Base-by-base conservation (phyloP, 2,329 filamentous ascomycete species). In the Penicillium frequentans region DNA sequence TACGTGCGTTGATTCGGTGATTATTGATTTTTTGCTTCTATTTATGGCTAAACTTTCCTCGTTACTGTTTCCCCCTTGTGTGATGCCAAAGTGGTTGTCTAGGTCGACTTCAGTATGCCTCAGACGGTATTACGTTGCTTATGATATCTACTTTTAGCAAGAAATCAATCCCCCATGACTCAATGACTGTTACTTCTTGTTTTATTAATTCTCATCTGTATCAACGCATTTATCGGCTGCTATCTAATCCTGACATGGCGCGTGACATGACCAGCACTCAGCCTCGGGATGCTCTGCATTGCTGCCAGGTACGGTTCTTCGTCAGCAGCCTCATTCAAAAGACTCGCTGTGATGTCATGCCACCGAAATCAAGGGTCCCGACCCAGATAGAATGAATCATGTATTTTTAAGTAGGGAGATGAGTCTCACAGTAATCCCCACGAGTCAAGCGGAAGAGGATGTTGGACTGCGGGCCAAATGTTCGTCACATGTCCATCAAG, bases 301-400 rank as follows among this genome's bases (percentile, higher is more conserved):
- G 26, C 56, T 63, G 58, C 37, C 60, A 65, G 60, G 62, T 54
- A 64, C 62, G 42, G 16, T 16, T 24, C 43, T 50, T 46, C 42
- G 29, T 42, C 43, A 33, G 29, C 49, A 27, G 57, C 21, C 54
- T 54, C 42, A 14, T 60, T 64, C 56, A 0, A 56, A 64, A 62
- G 31, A 44, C 49, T 52, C 43, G 49, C 55, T 24, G 55, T 65
- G 62, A 63, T 64, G 46, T 63, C 62, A 63, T 59, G 19, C 13
- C 14, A 19, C 52, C 16, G 46, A 23, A 23, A 31, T 47, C 19
- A 29, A 35, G 13, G 47, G 49, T 21, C 14, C 9, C 3, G 14
- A 24, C 2, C 10, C n/a, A 10, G 3, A 10, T 39, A 19, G 9
- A 19, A 39, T 39, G 7, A 19, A 5, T 4, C n/a, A 23, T 42